Conservation (phyloP, 768 basidiomycete species). For the Candolleomyces aberdarensis region DNA sequence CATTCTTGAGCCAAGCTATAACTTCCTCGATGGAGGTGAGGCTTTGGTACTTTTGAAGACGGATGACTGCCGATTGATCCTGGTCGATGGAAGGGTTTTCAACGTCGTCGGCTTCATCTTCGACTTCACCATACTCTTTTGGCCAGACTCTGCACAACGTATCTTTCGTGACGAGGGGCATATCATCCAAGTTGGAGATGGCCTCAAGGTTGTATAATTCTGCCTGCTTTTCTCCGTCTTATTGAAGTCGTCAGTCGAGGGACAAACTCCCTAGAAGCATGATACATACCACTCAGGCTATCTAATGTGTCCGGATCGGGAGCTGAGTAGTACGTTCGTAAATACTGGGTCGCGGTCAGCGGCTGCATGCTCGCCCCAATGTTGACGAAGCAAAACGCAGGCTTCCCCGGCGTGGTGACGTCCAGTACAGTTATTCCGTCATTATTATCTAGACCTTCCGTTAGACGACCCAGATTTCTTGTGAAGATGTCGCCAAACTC, state of each 20-base stretch:
- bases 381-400: constrained; percentile 23
- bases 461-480: too few species aligned
- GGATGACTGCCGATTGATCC: neutral
- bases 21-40: too few species aligned
- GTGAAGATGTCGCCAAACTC: constrained; percentile 3
- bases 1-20: too few species aligned
- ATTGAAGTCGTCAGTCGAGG: neutral
- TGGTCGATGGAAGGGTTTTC: neutral
- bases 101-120: neutral
- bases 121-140: neutral
- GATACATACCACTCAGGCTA: neutral
- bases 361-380: neutral
- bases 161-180: neutral
- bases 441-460: constrained; percentile 24
- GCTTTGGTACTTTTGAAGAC: neutral
- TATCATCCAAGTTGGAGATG: neutral
- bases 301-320: neutral
- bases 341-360: constrained; percentile 3
- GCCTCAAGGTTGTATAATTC: neutral
- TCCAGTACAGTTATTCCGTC: constrained; percentile 34
- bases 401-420: constrained; percentile 23
- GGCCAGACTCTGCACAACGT: neutral
- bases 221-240: neutral
- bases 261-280: neutral
- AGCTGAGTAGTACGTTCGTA: constrained; percentile 2